Percentiles rank a stretch among this genome's conserved stretches.
Conservation (phyloP, 192 early-diverging fungal species). For the Mortierella hygrophila region DNA sequence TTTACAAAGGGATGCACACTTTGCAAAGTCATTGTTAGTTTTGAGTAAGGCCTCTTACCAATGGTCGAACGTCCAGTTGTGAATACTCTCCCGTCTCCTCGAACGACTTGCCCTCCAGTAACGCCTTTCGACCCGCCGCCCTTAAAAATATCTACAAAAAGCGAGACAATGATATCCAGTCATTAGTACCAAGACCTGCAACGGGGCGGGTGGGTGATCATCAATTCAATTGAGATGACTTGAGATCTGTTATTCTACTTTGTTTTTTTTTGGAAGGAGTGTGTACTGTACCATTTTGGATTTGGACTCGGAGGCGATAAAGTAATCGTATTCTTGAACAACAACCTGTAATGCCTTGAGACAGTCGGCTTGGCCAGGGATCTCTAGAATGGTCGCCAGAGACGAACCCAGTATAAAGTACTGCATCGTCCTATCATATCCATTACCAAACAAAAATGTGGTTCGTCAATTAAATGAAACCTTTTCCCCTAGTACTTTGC, state of each 20-base stretch:
- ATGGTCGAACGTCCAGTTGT: constrained; percentile 43
- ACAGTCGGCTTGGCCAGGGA: constrained; percentile 23
- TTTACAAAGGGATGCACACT: neutral
- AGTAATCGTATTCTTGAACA: constrained; percentile 37
- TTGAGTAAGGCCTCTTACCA: constrained; percentile 7
- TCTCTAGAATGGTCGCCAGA: constrained; percentile 30
- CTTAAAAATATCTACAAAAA: constrained; percentile 36
- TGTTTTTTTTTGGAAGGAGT: neutral
- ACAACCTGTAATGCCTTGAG: constrained; percentile 28
- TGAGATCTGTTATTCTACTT: neutral
- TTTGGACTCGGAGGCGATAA: constrained; percentile 31
- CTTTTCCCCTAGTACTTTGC: too few species aligned
- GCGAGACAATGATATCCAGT: neutral
- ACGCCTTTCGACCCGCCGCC: constrained; percentile 20
- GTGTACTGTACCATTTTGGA: constrained; percentile 32
- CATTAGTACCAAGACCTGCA: neutral
- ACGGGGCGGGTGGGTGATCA: neutral
- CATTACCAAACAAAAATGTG: neutral
- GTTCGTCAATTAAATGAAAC: too few species aligned
- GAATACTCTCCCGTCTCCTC: constrained; percentile 50
- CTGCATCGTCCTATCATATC: constrained; percentile 27
- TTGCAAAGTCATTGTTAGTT: neutral
- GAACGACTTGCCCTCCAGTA: constrained; percentile 22
- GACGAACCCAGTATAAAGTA: constrained; percentile 49
- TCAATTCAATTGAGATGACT: neutral